A percentile compares a stretch with the other conserved stretches of the same genome.
Conservation (phyloP, 805 yeast species). For the Starmera pachycereana region DNA sequence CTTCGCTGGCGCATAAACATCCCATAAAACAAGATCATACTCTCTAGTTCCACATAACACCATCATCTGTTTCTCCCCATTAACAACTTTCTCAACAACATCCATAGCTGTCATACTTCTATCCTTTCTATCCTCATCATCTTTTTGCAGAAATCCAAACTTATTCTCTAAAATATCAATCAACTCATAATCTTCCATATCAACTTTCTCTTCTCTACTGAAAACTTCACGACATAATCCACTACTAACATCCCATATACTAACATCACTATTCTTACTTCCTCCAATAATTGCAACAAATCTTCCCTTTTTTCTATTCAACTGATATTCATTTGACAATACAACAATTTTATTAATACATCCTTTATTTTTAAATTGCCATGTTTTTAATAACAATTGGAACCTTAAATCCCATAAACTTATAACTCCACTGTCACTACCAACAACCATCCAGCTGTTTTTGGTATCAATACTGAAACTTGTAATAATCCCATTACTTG, state of each 20-base stretch:
- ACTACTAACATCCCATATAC: constrained; percentile 68
- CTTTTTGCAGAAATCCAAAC: not conserved
- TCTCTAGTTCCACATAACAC: constrained; percentile 3
- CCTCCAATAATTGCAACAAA: constrained; percentile 62
- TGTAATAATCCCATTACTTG: constrained; percentile 55
- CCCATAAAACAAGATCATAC: constrained; percentile 26
- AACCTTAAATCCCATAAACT: constrained; percentile 80
- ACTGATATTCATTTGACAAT: constrained; percentile 30
- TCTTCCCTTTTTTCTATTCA: constrained; percentile 26
- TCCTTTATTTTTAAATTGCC: constrained; percentile 42
- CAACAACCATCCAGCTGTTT: constrained; percentile 57
- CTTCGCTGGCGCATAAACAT: constrained; percentile 19
- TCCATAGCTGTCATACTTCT: not conserved
- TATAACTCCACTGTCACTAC: constrained; percentile 65
- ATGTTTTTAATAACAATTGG: constrained; percentile 44
- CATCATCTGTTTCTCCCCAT: constrained; percentile 6
- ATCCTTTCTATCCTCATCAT: not conserved
- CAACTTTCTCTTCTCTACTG: constrained; percentile 6
- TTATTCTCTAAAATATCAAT: constrained; percentile 10
- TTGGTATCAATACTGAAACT: constrained; percentile 46
- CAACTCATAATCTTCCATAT: constrained; percentile 10
- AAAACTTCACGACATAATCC: constrained; percentile 43
- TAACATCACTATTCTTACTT: constrained; percentile 42
- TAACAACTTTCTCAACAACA: not conserved
- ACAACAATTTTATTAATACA: constrained; percentile 39